Conservation (phyloP, 495 filamentous ascomycete species). For the Chaetomium tenue region DNA sequence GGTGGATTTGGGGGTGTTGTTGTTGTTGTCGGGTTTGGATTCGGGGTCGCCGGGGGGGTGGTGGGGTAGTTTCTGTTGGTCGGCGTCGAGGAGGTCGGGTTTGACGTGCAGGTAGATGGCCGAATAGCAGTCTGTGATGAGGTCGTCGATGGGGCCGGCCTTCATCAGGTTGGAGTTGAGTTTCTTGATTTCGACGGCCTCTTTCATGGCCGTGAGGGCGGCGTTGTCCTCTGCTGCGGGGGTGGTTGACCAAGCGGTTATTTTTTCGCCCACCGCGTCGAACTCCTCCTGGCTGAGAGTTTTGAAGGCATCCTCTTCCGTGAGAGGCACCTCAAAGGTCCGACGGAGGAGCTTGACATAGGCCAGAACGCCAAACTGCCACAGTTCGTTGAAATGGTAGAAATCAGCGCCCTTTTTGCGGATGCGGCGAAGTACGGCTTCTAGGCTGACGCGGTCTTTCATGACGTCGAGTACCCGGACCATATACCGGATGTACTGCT, state of each 20-base stretch:
- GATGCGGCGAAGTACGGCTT: conserved; percentile 75
- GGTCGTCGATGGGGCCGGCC: conserved; percentile 77
- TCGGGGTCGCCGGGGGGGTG: background rate
- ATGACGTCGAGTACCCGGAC: conserved; percentile 68
- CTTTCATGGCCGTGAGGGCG: conserved; percentile 71
- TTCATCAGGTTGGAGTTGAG: conserved; percentile 85
- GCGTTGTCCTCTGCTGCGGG: conserved; percentile 40
- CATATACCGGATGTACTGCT: conserved; percentile 83
- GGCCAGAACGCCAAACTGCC: conserved; percentile 72
- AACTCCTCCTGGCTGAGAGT: conserved; percentile 79
- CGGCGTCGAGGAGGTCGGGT: conserved; percentile 36
- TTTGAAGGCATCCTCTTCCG: conserved; percentile 77
- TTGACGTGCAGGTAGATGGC: conserved; percentile 63
- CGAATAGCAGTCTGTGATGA: conserved; percentile 84
- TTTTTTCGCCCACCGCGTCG: conserved; percentile 51
- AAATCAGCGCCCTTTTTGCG: conserved; percentile 81
- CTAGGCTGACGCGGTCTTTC: conserved; percentile 75
- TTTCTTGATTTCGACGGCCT: conserved; percentile 86
- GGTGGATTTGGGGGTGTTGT: conserved; percentile 27
- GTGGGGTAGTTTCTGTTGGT: background rate
- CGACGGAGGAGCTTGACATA: conserved; percentile 77
- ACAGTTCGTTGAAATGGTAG: conserved; percentile 78
- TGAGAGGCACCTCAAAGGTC: conserved; percentile 60
- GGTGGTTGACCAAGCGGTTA: conserved; percentile 52
- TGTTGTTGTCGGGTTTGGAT: conserved; percentile 11